Base-by-base conservation (phyloP, 2,329 filamentous ascomycete genomes). In the Orbilia brochopaga region DNA sequence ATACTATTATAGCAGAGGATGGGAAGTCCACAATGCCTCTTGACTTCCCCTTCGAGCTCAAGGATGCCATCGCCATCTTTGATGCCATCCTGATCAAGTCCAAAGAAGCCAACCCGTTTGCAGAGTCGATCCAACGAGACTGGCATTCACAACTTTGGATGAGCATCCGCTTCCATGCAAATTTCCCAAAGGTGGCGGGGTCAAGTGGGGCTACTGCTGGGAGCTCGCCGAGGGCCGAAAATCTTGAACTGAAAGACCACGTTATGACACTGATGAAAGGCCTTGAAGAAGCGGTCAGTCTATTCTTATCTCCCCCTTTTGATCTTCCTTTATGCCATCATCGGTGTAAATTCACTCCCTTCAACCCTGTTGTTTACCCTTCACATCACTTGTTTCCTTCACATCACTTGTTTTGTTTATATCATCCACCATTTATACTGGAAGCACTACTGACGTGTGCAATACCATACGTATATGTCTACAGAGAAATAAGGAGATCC, bases 181-280 rank as follows among this genome's bases (percentile, higher is more conserved):
- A 48, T 48, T 48, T 48, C 17, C 44, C 44, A 19, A 48, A 48
- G 19, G 17, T 19, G 8, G 17, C 44, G 15, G 44, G n/a, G 37
- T 17, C 44, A 13, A 17, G 37, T 42, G 37, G 37, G n/a, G 13
- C 44, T 48, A 17, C 44, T 17, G 4, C 44, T 19, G 8, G 4
- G 3, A 21, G 19, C 44, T 19, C 37, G 11, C 13, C n/a, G 13
- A 17, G 13, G n/a, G 15, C 5, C 37, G 37, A 19, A 3, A 48
- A 48, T 15, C n/a, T 48, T 4, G 44, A 48, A 10, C 15, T 48
- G 5, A 19, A 48, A 23, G 44, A 48, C 4, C 44, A 48, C 19
- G 44, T 48, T 23, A 23, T 21, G 44, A 21, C 44, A 10, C 44
- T 48, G 7, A 48, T 48, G 44, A 48, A 48, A 11, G 44, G 44